These are phyloP conservation scores for Populus hybrid DNA, from an alignment of 441 rosid genomes.

Conservation along the genomic window DNA sequence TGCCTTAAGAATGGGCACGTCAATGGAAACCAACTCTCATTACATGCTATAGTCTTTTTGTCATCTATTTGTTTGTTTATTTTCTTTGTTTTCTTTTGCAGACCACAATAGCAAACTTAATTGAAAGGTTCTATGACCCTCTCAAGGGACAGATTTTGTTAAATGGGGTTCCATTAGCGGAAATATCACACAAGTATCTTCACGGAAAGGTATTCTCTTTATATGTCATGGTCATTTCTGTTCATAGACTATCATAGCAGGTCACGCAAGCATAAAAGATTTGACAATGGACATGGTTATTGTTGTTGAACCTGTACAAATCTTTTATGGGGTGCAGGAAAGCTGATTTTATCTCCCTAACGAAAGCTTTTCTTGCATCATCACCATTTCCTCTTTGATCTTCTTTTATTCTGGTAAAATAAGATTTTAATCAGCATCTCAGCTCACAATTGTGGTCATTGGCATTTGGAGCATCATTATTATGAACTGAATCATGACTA, in stretches of 20 bases:
- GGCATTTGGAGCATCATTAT: not conserved
- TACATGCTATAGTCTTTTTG: not conserved
- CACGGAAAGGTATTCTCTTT: constrained; percentile 58
- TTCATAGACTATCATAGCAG: not conserved
- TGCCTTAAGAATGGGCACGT: not conserved
- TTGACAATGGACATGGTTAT: not conserved
- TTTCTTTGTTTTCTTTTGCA: constrained; percentile 33
- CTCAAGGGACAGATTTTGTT: constrained; percentile 72
- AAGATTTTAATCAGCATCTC: not conserved
- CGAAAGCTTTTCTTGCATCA: not conserved
- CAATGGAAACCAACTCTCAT: not conserved
- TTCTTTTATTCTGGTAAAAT: not conserved
- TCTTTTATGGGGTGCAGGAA: constrained; percentile 3
- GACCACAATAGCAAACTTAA: constrained; percentile 89
- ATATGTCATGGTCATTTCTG: not conserved
- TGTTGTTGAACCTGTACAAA: not conserved
- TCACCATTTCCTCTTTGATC: not conserved
- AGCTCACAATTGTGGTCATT: not conserved
- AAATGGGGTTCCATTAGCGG: constrained; percentile 77
- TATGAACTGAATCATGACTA: not conserved
- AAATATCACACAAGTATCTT: constrained; percentile 79
- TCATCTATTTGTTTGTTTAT: not conserved
- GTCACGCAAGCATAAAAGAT: not conserved
- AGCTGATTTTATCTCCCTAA: constrained; percentile 5
- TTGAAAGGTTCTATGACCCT: constrained; percentile 94